Conservation (phyloP, 164 flowering plant genomes). For the Warburgia ugandensis region DNA sequence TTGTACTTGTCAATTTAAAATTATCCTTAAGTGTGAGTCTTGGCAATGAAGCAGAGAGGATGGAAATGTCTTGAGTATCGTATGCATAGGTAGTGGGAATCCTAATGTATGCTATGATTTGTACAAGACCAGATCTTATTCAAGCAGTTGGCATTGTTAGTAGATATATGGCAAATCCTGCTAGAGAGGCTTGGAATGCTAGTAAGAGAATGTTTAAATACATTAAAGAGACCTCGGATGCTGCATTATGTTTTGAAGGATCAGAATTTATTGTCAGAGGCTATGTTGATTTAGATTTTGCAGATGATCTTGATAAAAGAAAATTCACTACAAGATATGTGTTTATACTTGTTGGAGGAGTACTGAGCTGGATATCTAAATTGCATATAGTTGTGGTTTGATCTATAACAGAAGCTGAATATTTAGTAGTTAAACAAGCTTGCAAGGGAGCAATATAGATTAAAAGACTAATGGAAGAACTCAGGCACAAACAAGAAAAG, state of each 20-base stretch:
- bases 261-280: not conserved
- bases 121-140: too few relatives aligned
- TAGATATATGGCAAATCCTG: slow-evolving; percentile 4
- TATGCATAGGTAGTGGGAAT: too few relatives aligned
- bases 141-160: not conserved
- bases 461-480: too few relatives aligned
- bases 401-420: slow-evolving; percentile 6
- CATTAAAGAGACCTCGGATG: too few relatives aligned
- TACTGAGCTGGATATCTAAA: too few relatives aligned
- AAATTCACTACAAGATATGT: not conserved
- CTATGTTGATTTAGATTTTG: too few relatives aligned
- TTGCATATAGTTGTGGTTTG: slow-evolving; percentile 2
- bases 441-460: too few relatives aligned
- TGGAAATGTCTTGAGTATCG: slow-evolving; percentile 5
- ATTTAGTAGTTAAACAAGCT: too few relatives aligned
- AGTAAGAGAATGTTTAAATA: not conserved
- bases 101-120: too few relatives aligned
- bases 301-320: too few relatives aligned
- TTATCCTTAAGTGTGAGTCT: slow-evolving; percentile 1
- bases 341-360: slow-evolving; percentile 1
- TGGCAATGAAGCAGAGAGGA: not conserved
- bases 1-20: not conserved
- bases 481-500: too few relatives aligned
- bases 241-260: not conserved
- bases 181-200: slow-evolving; percentile 2